These are phyloP conservation scores for Pythium volutum DNA, from an alignment of 352 stramenopile species.

Conservation along the genomic window DNA sequence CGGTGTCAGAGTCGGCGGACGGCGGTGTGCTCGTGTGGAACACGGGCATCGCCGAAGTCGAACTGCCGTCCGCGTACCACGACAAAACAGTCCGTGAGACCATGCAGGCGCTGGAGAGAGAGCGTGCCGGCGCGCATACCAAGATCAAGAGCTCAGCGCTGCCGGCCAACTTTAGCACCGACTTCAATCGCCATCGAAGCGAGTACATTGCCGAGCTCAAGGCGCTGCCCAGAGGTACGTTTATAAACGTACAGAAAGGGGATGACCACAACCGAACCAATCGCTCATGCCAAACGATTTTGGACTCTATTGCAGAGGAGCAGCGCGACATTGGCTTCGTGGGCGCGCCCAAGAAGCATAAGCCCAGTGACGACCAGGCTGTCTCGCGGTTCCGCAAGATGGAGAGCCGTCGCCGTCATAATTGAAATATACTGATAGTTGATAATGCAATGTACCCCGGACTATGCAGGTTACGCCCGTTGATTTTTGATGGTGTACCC, in stretches of 20 bases:
- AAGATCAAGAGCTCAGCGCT: constrained; percentile 52
- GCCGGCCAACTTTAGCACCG: constrained; percentile 69
- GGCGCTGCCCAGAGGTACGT: constrained; percentile 53
- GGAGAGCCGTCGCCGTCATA: constrained; percentile 51
- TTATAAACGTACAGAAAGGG: not conserved
- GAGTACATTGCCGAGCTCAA: constrained; percentile 74
- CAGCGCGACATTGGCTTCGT: constrained; percentile 65
- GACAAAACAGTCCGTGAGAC: constrained; percentile 55
- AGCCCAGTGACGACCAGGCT: constrained; percentile 59
- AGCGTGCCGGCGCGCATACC: constrained; percentile 23
- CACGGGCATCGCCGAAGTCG: constrained; percentile 77
- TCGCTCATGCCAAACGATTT: too few species aligned
- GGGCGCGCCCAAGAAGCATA: constrained; percentile 53
- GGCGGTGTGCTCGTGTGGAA: constrained; percentile 74
- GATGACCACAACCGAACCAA: too few species aligned
- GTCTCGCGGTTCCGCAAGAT: constrained; percentile 73
- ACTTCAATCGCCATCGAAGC: constrained; percentile 72
- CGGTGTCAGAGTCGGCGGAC: constrained; percentile 34
- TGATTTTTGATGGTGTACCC: not conserved
- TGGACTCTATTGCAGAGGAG: constrained; percentile 56
- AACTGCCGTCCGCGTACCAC: constrained; percentile 52
- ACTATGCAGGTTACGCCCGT: not conserved
- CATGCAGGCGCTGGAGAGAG: constrained; percentile 36
- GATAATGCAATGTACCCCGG: not conserved
- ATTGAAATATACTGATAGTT: constrained; percentile 22